These are phyloP conservation scores for Penicillium sp. DNA, from an alignment of 2,329 filamentous ascomycete genomes.

Conservation along the genomic window DNA sequence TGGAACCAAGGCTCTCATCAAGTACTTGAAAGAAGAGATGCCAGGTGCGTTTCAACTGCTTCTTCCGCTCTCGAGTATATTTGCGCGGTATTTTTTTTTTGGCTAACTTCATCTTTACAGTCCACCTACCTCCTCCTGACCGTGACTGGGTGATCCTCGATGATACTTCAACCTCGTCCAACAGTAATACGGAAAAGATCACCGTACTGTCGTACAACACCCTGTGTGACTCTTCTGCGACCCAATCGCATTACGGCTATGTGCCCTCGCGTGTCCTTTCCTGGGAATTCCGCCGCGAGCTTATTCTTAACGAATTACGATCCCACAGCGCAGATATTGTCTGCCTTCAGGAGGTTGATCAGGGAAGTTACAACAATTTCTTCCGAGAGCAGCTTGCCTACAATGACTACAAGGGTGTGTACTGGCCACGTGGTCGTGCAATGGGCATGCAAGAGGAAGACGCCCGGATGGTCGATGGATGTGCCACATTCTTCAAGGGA, in stretches of 20 bases:
- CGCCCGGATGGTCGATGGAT: slow-evolving; percentile 87
- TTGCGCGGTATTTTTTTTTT: background rate
- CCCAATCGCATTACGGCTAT: slow-evolving; percentile 81
- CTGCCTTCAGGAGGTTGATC: slow-evolving; percentile 90
- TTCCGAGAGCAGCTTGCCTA: slow-evolving; percentile 84
- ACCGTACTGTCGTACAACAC: slow-evolving; percentile 94
- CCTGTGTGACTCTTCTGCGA: slow-evolving; percentile 90
- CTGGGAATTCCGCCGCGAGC: slow-evolving; percentile 82
- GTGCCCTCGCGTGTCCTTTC: slow-evolving; percentile 75
- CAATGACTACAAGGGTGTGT: slow-evolving; percentile 88
- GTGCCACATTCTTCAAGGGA: slow-evolving; percentile 93
- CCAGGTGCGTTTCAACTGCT: slow-evolving; percentile 61
- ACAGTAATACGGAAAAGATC: slow-evolving; percentile 64
- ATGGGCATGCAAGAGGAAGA: slow-evolving; percentile 91
- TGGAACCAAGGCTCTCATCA: slow-evolving; percentile 81
- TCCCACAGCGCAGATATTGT: slow-evolving; percentile 82
- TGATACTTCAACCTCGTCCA: slow-evolving; percentile 45
- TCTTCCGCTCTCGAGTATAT: background rate
- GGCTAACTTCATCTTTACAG: slow-evolving; percentile 47
- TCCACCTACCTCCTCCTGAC: slow-evolving; percentile 71
- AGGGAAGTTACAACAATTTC: slow-evolving; percentile 85
- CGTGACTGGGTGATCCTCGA: slow-evolving; percentile 77
- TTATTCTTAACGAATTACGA: slow-evolving; percentile 79
- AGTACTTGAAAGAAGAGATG: slow-evolving; percentile 76
- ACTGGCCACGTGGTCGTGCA: slow-evolving; percentile 85